Base-by-base conservation (phyloP, 495 filamentous ascomycete genomes). In the Daldinia bambusicola region DNA sequence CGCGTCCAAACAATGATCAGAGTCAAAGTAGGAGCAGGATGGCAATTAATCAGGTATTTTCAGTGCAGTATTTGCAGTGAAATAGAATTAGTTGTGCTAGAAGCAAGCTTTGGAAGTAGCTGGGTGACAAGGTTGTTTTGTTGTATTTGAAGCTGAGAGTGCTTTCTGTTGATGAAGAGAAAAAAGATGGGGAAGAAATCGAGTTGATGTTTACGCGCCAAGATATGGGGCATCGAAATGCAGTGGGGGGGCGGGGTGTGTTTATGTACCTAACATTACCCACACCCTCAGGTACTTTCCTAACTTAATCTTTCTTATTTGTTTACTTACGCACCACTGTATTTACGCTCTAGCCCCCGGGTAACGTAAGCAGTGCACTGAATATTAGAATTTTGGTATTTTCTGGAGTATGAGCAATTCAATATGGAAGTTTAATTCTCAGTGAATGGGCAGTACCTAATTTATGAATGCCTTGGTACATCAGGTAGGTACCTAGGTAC, bases 71-170 rank as follows among this genome's bases (percentile, higher is more conserved):
- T 18, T 65, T 67, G 65, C 61, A 69, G 65, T 68, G 61, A 64
- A 72, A 61, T 60, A 68, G 61, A 61, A 62, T 55, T 51, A 36
- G 1, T 60, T 63, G 34, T 66, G 22, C 18, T 18, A 55, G 63
- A 63, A 60, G 63, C 59, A 60, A 63, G 59, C 59, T 36, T 67
- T 62, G 57, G 63, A 71, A 71, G 63, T 59, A 55, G 50, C 69
- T 55, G 61, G 51, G 64, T 51, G 55, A 68, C 56, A 59, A 61
- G 43, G 45, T 66, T 60, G 56, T 48, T 40, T 40, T 48, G 48
- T 6, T 53, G 50, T 38, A 60, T 30, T 38, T 40, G 20, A 51
- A 65, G 63, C 31, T 64, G 31, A 48, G 32, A 2, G 9, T 55
- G 55, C 30, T 9, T 36, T 57, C 20, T 52, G 57, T 18, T 34